Conservation (phyloP, 257 asterid species). For the Orobanche coerulescens region DNA sequence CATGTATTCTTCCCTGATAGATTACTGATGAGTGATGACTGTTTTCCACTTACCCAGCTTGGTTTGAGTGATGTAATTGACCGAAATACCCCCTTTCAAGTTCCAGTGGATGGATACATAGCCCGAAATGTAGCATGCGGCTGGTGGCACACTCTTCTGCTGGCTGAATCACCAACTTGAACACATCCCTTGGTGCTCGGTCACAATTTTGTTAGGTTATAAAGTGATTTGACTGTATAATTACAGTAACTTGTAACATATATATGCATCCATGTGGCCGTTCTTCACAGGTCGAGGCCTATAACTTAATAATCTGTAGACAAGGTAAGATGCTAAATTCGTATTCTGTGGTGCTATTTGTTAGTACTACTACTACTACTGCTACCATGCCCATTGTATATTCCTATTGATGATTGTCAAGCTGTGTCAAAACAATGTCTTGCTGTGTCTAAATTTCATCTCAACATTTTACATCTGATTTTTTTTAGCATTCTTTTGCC, state of each 20-base stretch:
- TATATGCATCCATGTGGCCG: slow-evolving; percentile 13
- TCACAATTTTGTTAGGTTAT: slow-evolving; percentile 72
- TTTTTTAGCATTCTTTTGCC: background rate
- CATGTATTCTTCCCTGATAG: background rate
- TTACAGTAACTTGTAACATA: slow-evolving; percentile 22
- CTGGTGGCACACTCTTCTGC: slow-evolving; percentile 99
- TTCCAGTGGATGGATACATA: slow-evolving; percentile 41
- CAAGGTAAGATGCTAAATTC: slow-evolving; percentile 20
- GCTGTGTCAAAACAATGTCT: background rate
- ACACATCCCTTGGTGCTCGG: slow-evolving; percentile 1
- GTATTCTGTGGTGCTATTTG: slow-evolving; percentile 13
- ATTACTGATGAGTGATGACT: background rate
- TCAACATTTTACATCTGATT: background rate
- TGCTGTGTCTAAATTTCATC: background rate
- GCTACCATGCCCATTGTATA: slow-evolving; percentile 21
- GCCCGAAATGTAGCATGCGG: slow-evolving; percentile 78
- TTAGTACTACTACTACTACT: too few relatives aligned
- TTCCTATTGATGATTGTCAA: slow-evolving; percentile 10
- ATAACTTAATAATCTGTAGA: slow-evolving; percentile 14
- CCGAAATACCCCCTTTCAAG: slow-evolving; percentile 67
- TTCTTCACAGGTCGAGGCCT: slow-evolving; percentile 25
- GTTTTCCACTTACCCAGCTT: slow-evolving; percentile 42
- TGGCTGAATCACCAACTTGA: slow-evolving; percentile 61
- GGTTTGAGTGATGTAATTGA: slow-evolving; percentile 91
- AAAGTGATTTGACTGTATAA: slow-evolving; percentile 10